Conservation (phyloP, 495 filamentous ascomycete genomes). For the Annulohypoxylon bovei region DNA sequence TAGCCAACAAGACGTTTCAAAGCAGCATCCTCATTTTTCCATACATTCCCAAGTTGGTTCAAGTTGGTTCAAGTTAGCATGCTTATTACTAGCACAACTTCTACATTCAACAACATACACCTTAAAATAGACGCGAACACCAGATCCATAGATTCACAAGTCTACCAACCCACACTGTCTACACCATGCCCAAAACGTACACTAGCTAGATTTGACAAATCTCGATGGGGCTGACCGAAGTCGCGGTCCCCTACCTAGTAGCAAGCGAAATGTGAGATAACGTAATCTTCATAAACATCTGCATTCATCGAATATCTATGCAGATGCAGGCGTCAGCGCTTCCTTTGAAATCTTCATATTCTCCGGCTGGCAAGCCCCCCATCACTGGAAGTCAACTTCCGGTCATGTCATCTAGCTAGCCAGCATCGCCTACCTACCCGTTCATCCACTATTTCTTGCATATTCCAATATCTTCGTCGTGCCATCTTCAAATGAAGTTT, state of each 20-base stretch:
- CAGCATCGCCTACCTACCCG: neutral
- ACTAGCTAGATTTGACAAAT: slow-evolving; percentile 6
- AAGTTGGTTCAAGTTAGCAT: too few species aligned
- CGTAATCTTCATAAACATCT: neutral
- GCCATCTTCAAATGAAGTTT: slow-evolving; percentile 14
- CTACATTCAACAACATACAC: slow-evolving; percentile 16
- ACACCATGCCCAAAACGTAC: neutral
- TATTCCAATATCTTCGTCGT: slow-evolving; percentile 10
- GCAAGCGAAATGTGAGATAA: slow-evolving; percentile 7
- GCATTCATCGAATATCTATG: slow-evolving; percentile 11
- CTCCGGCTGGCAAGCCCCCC: neutral
- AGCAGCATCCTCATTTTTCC: slow-evolving; percentile 10
- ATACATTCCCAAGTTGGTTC: neutral
- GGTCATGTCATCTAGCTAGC: neutral
- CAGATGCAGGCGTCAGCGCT: slow-evolving; percentile 6
- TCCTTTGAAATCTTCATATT: neutral
- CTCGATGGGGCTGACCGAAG: slow-evolving; percentile 15
- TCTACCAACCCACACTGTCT: neutral
- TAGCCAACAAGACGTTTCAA: neutral
- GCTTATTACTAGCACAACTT: neutral
- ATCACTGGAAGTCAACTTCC: neutral
- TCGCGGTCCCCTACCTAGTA: neutral
- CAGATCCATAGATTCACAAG: neutral
- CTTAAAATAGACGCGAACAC: slow-evolving; percentile 33
- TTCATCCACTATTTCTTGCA: slow-evolving; percentile 13